Percentiles rank a stretch among this genome's conserved stretches.
Evolutionary conservation across 148 eudicot genomes (phyloP).

Genomic region (Pharnaceum exiguum): DNA sequence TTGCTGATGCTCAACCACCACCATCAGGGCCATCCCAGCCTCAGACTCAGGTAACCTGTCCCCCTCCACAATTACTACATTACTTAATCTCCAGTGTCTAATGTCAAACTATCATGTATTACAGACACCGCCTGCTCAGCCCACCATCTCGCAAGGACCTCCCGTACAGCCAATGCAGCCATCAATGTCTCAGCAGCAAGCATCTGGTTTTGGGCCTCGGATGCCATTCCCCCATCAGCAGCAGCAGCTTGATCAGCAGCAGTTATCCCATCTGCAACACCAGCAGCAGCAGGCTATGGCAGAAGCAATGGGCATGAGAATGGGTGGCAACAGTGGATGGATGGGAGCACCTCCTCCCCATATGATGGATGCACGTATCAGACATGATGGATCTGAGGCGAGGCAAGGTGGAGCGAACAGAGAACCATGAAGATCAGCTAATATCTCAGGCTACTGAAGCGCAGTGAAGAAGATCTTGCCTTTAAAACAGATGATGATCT

Average conservation of each 20-base stretch:
- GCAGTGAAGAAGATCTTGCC: too few species aligned
- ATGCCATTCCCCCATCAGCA: slow-evolving; percentile 43
- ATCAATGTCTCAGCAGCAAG: slow-evolving; percentile 36
- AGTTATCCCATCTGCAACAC: slow-evolving; percentile 28
- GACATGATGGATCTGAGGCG: slow-evolving; percentile 37
- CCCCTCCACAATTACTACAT: not conserved
- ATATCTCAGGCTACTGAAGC: too few species aligned
- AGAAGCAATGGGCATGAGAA: slow-evolving; percentile 37
- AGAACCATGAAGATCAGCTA: slow-evolving; percentile 6
- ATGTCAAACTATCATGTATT: not conserved
- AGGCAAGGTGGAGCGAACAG: not conserved
- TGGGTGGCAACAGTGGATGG: slow-evolving; percentile 33
- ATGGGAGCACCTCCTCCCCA: slow-evolving; percentile 22
- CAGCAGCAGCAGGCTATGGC: slow-evolving; percentile 40
- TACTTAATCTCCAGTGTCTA: not conserved
- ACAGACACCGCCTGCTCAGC: slow-evolving; percentile 19
- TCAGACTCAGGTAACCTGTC: slow-evolving; percentile 33
- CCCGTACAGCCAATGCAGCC: slow-evolving; percentile 46
- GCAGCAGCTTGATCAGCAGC: slow-evolving; percentile 52
- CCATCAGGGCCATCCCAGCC: slow-evolving; percentile 34
- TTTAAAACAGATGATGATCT: too few species aligned
- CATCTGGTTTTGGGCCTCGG: slow-evolving; percentile 28
- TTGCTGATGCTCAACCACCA: slow-evolving; percentile 85
- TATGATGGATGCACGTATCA: slow-evolving; percentile 31
- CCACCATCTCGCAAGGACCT: slow-evolving; percentile 51